phyloP scores from a whole-genome alignment of 2,329 filamentous ascomycete species.

The Talaromyces pinophilus region DNA sequence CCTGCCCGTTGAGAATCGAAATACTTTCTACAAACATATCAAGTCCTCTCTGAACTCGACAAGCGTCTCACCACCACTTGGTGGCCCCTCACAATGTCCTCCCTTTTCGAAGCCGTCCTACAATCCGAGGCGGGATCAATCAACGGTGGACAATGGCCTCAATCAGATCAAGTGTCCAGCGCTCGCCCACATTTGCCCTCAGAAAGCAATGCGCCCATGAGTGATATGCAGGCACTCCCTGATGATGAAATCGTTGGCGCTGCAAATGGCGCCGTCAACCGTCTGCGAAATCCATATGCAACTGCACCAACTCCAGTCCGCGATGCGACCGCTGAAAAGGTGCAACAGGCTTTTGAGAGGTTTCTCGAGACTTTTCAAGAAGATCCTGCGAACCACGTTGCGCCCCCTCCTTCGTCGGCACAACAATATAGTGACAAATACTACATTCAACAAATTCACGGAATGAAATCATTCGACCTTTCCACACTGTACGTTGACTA shows the following conservation, averaged over 20 bases:
- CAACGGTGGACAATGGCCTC: conserved; percentile 33
- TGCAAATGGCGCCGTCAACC: conserved; percentile 47
- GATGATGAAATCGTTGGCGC: conserved; percentile 63
- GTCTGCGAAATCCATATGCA: conserved; percentile 52
- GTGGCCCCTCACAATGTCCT: conserved; percentile 42
- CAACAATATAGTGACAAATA: conserved; percentile 63
- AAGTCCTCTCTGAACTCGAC: neutral
- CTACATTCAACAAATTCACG: conserved; percentile 67
- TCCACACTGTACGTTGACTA: conserved; percentile 68
- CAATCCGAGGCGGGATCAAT: conserved; percentile 45
- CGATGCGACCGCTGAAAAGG: conserved; percentile 62
- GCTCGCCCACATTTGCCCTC: conserved; percentile 56
- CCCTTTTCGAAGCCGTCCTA: conserved; percentile 45
- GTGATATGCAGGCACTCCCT: conserved; percentile 61
- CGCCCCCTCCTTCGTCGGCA: conserved; percentile 51
- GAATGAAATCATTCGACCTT: conserved; percentile 61
- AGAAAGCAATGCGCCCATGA: conserved; percentile 53
- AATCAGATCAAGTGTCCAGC: conserved; percentile 51
- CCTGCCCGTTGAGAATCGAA: neutral
- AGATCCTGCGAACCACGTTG: conserved; percentile 47
- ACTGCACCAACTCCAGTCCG: conserved; percentile 60
- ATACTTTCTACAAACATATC: neutral
- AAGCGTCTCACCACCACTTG: conserved; percentile 14
- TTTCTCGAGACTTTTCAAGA: conserved; percentile 64
- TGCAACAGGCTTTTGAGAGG: conserved; percentile 64